A percentile compares a stretch with the other conserved stretches of the same genome.
These are phyloP conservation scores for Pseudonectria buxi DNA, from an alignment of 2,329 filamentous ascomycete genomes.

Conservation along the genomic window DNA sequence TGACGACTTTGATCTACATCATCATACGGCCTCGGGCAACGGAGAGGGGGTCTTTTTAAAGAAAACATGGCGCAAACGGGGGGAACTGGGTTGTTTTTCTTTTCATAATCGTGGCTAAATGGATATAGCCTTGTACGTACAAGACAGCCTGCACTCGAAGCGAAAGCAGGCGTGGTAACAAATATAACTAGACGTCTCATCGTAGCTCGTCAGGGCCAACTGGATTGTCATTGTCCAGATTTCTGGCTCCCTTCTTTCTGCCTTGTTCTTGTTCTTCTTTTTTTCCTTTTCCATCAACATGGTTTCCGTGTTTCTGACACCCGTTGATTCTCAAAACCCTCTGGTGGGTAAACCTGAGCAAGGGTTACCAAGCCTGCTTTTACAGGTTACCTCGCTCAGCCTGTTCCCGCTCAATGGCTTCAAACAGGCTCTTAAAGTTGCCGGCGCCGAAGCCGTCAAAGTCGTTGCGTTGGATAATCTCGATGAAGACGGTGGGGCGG, in stretches of 20 bases:
- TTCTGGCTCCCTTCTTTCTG: background rate
- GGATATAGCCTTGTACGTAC: too few relatives aligned
- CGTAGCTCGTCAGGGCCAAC: slow-evolving; percentile 1
- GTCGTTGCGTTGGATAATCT: slow-evolving; percentile 88
- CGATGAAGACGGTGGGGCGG: slow-evolving; percentile 88
- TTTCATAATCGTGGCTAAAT: too few relatives aligned
- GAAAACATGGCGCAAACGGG: too few relatives aligned
- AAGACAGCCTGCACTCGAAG: slow-evolving; percentile 1
- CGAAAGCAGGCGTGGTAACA: slow-evolving; percentile 2
- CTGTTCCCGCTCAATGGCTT: slow-evolving; percentile 93
- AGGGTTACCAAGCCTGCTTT: slow-evolving; percentile 5
- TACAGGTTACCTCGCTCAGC: slow-evolving; percentile 76
- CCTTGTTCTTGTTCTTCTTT: background rate
- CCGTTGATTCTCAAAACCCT: background rate
- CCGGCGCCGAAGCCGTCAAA: slow-evolving; percentile 91
- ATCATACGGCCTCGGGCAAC: too few relatives aligned
- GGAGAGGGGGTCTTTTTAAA: too few relatives aligned
- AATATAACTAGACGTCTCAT: slow-evolving; percentile 1
- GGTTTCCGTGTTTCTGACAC: background rate
- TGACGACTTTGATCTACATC: too few relatives aligned
- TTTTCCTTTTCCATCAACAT: background rate
- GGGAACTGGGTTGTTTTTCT: too few relatives aligned
- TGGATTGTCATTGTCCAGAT: background rate
- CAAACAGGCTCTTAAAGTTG: slow-evolving; percentile 92
- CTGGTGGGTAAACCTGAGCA: too few relatives aligned